These are phyloP conservation scores for Fusarium protoensiforme DNA, from an alignment of 2,329 filamentous ascomycete species.

Conservation along the genomic window DNA sequence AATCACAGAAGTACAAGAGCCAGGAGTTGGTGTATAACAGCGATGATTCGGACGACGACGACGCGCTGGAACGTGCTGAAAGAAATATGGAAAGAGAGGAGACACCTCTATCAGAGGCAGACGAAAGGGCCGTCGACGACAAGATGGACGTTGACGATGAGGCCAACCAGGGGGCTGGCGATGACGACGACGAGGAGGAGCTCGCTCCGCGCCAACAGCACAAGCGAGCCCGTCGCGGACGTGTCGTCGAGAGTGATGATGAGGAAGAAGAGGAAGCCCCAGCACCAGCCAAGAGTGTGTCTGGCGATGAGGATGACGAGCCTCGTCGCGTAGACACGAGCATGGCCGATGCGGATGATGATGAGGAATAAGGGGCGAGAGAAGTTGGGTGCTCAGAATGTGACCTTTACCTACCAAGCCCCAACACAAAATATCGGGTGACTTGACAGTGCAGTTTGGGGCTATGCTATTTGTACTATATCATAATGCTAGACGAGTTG, in stretches of 20 bases:
- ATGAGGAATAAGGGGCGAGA: slow-evolving; percentile 39
- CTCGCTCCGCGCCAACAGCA: slow-evolving; percentile 54
- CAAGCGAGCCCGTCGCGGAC: slow-evolving; percentile 61
- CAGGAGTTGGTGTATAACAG: slow-evolving; percentile 85
- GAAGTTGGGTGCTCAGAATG: slow-evolving; percentile 22
- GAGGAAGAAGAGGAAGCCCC: slow-evolving; percentile 50
- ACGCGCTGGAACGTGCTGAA: slow-evolving; percentile 59
- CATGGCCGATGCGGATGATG: slow-evolving; percentile 54
- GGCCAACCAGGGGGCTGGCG: slow-evolving; percentile 50
- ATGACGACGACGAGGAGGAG: slow-evolving; percentile 64
- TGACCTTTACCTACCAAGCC: slow-evolving; percentile 20
- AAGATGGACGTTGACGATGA: slow-evolving; percentile 65
- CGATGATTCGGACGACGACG: slow-evolving; percentile 64
- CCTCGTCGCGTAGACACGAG: slow-evolving; percentile 48
- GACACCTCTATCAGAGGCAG: slow-evolving; percentile 50
- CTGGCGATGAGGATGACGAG: slow-evolving; percentile 42
- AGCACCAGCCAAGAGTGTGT: slow-evolving; percentile 27
- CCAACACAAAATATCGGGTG: background rate
- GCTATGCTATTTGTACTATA: slow-evolving; percentile 28
- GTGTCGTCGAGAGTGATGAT: slow-evolving; percentile 67
- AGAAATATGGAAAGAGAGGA: slow-evolving; percentile 52
- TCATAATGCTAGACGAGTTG: slow-evolving; percentile 34
- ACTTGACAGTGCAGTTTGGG: background rate
- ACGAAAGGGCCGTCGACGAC: slow-evolving; percentile 52
- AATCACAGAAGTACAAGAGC: slow-evolving; percentile 80